Conservation (phyloP, 495 filamentous ascomycete species). For the Chaetomidium leptoderma region DNA sequence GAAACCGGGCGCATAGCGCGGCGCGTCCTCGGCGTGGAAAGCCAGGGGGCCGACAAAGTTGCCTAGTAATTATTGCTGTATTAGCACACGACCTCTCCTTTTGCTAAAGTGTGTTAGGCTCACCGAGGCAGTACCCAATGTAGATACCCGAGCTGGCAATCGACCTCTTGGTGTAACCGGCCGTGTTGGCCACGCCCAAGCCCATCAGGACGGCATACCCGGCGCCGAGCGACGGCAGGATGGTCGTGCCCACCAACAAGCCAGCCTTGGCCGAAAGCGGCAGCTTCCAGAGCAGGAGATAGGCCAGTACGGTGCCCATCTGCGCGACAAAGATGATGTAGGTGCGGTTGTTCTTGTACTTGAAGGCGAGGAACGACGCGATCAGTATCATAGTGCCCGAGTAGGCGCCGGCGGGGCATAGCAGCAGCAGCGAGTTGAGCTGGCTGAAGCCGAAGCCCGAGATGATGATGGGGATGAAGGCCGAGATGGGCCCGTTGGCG, state of each 20-base stretch:
- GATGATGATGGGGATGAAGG: constrained; percentile 40
- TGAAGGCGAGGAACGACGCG: constrained; percentile 34
- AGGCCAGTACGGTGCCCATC: neutral
- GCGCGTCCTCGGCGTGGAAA: constrained; percentile 29
- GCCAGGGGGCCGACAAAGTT: constrained; percentile 40
- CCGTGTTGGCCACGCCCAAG: constrained; percentile 44
- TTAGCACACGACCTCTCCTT: neutral
- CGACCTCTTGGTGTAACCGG: constrained; percentile 43
- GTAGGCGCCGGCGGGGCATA: constrained; percentile 39
- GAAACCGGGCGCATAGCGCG: constrained; percentile 38
- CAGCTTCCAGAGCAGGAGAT: constrained; percentile 36
- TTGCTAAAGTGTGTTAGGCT: neutral
- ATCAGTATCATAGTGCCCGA: constrained; percentile 37
- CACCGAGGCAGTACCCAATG: constrained; percentile 44
- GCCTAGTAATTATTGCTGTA: constrained; percentile 14
- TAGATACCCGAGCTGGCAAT: constrained; percentile 37
- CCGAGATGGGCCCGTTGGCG: constrained; percentile 42
- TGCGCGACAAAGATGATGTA: neutral
- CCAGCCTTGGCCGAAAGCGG: constrained; percentile 34
- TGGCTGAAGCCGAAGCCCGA: constrained; percentile 43
- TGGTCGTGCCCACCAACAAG: constrained; percentile 39
- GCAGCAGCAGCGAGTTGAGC: constrained; percentile 44
- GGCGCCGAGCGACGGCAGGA: constrained; percentile 28
- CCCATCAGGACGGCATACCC: constrained; percentile 36
- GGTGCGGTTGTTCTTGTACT: neutral